Conservation (phyloP, 2,329 filamentous ascomycete genomes). For the Uncinocarpus reesii region DNA sequence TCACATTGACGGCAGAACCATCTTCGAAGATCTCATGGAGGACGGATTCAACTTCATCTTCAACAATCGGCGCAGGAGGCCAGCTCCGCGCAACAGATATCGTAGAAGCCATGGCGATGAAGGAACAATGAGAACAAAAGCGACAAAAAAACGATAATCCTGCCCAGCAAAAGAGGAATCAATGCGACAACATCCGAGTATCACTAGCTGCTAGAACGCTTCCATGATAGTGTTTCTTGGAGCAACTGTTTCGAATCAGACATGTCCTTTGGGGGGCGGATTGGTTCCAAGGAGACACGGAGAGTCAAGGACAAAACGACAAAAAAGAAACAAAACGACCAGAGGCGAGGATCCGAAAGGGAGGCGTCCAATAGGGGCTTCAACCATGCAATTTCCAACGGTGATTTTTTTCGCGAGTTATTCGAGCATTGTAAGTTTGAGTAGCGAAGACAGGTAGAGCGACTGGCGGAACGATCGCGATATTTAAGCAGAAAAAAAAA, state of each 20-base stretch:
- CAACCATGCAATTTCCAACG: slow-evolving; percentile 10
- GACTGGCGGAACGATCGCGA: background rate
- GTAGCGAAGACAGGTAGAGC: background rate
- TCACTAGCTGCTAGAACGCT: slow-evolving; percentile 12
- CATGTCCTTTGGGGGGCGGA: slow-evolving; percentile 13
- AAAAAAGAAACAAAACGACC: background rate
- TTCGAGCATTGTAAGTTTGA: background rate
- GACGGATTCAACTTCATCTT: slow-evolving; percentile 37
- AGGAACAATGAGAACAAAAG: slow-evolving; percentile 7
- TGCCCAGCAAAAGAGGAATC: slow-evolving; percentile 4
- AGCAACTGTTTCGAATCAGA: slow-evolving; percentile 14
- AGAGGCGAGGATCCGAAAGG: background rate
- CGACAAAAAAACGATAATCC: slow-evolving; percentile 3
- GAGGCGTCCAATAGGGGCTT: slow-evolving; percentile 6
- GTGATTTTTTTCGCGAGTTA: slow-evolving; percentile 1
- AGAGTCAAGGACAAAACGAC: slow-evolving; percentile 1
- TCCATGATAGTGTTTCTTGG: slow-evolving; percentile 16
- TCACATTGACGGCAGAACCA: slow-evolving; percentile 17
- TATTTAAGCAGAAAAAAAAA: background rate
- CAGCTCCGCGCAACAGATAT: slow-evolving; percentile 26
- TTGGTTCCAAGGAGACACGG: slow-evolving; percentile 12
- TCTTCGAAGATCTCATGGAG: slow-evolving; percentile 31
- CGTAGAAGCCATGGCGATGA: slow-evolving; percentile 19
- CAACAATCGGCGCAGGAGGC: slow-evolving; percentile 38
- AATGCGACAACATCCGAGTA: background rate